These are phyloP conservation scores for Prunella vulgaris DNA, from an alignment of 257 asterid genomes.

Conservation along the genomic window DNA sequence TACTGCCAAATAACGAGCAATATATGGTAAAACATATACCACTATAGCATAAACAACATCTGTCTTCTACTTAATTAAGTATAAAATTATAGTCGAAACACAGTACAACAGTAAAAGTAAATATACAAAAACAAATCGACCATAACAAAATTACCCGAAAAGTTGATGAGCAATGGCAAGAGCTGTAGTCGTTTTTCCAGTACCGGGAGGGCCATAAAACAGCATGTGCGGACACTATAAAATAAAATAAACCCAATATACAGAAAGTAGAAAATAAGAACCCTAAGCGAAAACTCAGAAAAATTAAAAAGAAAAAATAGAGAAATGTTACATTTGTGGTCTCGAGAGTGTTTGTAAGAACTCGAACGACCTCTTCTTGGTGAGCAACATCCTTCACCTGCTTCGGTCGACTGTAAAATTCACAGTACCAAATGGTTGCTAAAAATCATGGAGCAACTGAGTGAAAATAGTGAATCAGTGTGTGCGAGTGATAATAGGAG, in stretches of 20 bases:
- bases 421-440: background rate
- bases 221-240: conserved; percentile 92
- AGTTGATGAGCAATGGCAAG: conserved; percentile 96
- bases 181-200: conserved; percentile 95
- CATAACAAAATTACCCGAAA: conserved; percentile 53
- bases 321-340: conserved; percentile 61
- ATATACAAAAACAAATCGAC: background rate
- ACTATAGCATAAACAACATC: background rate
- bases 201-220: conserved; percentile 97
- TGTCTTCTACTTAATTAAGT: background rate
- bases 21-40: background rate
- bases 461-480: background rate
- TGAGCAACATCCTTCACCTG: conserved; percentile 97
- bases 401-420: conserved; percentile 75
- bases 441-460: background rate
- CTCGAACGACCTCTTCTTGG: conserved; percentile 97
- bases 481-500: background rate
- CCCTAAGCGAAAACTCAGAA: background rate
- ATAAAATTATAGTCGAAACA: background rate
- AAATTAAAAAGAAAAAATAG: background rate
- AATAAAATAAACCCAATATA: conserved; percentile 2
- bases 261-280: background rate
- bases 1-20: background rate
- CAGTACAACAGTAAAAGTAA: background rate
- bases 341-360: conserved; percentile 91